Percentiles rank a stretch among this genome's conserved stretches.
Conservation (phyloP, 2,329 filamentous ascomycete genomes). For the Metarhizium brunneum region DNA sequence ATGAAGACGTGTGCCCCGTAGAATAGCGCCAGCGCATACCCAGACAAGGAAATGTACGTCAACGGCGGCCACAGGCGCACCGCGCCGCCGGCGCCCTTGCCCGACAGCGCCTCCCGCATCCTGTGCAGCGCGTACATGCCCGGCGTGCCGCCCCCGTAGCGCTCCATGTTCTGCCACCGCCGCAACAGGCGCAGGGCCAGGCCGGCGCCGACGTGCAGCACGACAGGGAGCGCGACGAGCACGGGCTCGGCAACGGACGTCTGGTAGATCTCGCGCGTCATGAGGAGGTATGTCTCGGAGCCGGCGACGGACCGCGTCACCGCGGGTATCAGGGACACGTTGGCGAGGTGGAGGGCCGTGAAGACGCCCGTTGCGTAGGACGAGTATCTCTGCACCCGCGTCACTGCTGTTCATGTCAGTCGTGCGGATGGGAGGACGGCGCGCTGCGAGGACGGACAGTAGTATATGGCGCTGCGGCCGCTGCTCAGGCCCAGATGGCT, state of each 20-base stretch:
- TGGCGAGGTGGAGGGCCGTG: constrained; percentile 66
- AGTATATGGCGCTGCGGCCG: constrained; percentile 64
- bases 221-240: constrained; percentile 65
- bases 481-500: constrained; percentile 41
- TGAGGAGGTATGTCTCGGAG: constrained; percentile 78
- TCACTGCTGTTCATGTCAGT: constrained; percentile 10
- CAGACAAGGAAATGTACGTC: constrained; percentile 60
- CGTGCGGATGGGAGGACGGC: not conserved
- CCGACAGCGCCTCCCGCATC: constrained; percentile 21
- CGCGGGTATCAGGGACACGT: constrained; percentile 74
- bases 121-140: constrained; percentile 34
- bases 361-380: constrained; percentile 77
- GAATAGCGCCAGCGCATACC: constrained; percentile 59
- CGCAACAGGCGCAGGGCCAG: constrained; percentile 68
- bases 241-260: constrained; percentile 71
- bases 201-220: constrained; percentile 69
- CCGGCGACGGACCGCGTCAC: constrained; percentile 61
- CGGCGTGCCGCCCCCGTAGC: constrained; percentile 64
- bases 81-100: constrained; percentile 21
- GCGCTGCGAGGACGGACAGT: constrained; percentile 44
- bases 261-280: constrained; percentile 88
- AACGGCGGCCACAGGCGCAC: constrained; percentile 55
- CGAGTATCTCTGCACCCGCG: constrained; percentile 75
- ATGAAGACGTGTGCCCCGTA: constrained; percentile 63
- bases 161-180: constrained; percentile 57